These are phyloP conservation scores for Picea abies DNA, from an alignment of 83 land plant species.

Conservation along the genomic window DNA sequence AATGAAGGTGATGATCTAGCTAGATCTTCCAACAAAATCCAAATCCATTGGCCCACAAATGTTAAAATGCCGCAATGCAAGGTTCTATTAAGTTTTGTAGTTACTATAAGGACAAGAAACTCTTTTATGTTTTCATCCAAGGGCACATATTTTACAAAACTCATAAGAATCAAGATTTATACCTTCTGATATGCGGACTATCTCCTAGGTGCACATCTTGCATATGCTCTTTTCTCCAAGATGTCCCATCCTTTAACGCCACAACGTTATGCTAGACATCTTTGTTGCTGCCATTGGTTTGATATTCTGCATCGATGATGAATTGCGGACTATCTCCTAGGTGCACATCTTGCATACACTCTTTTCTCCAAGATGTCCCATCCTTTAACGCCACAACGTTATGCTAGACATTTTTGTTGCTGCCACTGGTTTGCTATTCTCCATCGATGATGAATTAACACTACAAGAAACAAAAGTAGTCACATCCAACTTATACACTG, in stretches of 20 bases:
- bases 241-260: background rate
- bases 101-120: background rate
- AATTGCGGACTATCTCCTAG: background rate
- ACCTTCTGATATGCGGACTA: background rate
- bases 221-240: background rate
- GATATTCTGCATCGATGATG: background rate
- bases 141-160: background rate
- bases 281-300: background rate
- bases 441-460: background rate
- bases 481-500: background rate
- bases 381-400: background rate
- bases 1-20: slow-evolving; percentile 38
- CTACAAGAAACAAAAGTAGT: background rate
- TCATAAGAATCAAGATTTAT: background rate
- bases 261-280: background rate
- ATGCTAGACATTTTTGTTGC: background rate
- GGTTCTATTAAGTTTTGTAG: slow-evolving; percentile 18
- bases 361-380: background rate
- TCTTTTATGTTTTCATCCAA: background rate
- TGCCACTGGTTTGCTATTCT: background rate
- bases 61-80: slow-evolving; percentile 33
- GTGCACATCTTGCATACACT: background rate
- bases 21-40: slow-evolving; percentile 15
- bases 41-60: slow-evolving; percentile 27
- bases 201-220: background rate